Base-by-base conservation (phyloP, 306 rosid genomes). In the Trifolium dubium region DNA sequence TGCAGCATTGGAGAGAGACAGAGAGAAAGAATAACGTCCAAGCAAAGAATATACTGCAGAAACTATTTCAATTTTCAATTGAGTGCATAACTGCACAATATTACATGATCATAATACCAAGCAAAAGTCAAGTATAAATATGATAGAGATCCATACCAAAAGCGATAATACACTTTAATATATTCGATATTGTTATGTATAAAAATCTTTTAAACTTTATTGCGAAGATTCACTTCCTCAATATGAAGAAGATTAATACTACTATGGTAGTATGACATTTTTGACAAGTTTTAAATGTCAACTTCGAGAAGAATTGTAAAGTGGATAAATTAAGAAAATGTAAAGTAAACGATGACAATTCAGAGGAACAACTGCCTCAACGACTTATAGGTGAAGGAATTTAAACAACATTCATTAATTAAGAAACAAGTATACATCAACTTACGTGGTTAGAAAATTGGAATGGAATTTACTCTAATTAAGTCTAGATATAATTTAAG, bases 61-160 rank as follows among this genome's bases (percentile, higher is more conserved):
- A 67, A 68, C 5, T 4, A 0, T 31, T 31, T 68, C 11, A 30
- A 17, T 69, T 50, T 23, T 23, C 23, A 23, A 23, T 23, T 23
- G 74, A 53, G 64, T 53, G 64, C 64, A 70, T 46, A 35, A 51
- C 23, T 23, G 23, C 23, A 23, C 23, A 23, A 23, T 23, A 3
- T 15, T 19, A 35, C 49, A 51, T 51, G 34, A 50, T 49, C 7
- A 10, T 31, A 68, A 46, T 69, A 50, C 18, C 34, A 69, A 69
- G 74, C 74, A 69, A 69, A 68, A 68, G 74, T 6, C 47, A 69
- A 15, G 32, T 51, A 69, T 9, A 7, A 39, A 32, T 32, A 32
- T 51, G 13, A 69, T 50, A n/a, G 15, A 15, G 6, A 68, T 10
- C 19, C 29, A 31, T 28, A 28, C 63, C 35, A 6, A 34, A 69